These are phyloP conservation scores for Cnidoscolus chayamansa DNA, from an alignment of 441 rosid genomes.

Conservation along the genomic window DNA sequence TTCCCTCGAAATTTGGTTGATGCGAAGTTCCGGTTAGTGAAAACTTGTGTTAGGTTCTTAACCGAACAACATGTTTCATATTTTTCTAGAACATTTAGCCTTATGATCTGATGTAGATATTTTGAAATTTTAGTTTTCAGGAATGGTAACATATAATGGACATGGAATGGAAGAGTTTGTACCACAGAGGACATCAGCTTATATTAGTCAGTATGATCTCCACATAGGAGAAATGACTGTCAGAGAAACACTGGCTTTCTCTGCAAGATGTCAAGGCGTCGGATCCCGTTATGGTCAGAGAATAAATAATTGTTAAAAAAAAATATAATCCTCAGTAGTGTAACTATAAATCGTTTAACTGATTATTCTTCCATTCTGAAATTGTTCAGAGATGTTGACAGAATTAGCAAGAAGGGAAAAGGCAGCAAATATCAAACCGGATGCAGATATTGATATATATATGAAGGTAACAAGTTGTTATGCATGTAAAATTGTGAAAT, in stretches of 20 bases:
- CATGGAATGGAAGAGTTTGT: conserved; percentile 26
- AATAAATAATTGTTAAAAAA: neutral
- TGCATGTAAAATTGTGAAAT: neutral
- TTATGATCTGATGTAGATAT: neutral
- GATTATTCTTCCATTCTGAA: conserved; percentile 1
- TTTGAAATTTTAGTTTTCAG: conserved; percentile 23
- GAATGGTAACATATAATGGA: conserved; percentile 24
- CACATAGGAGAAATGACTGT: conserved; percentile 25
- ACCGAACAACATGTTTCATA: neutral
- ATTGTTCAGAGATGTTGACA: conserved; percentile 46
- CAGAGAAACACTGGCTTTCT: conserved; percentile 24
- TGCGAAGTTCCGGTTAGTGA: too few species aligned
- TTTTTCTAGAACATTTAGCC: neutral
- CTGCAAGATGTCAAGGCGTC: conserved; percentile 27
- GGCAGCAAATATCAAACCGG: conserved; percentile 58
- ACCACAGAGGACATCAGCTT: conserved; percentile 24
- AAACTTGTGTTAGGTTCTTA: too few species aligned
- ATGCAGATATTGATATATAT: conserved; percentile 58
- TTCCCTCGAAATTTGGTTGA: too few species aligned
- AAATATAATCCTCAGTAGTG: neutral
- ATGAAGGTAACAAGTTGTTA: conserved; percentile 46
- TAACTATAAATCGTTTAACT: neutral
- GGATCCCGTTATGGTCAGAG: conserved; percentile 22
- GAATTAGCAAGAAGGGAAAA: conserved; percentile 65
- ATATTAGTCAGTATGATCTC: conserved; percentile 25